Evolutionary conservation across 176 grass and related monocot genomes (phyloP).

Genomic region (Saccharum officinarum): DNA sequence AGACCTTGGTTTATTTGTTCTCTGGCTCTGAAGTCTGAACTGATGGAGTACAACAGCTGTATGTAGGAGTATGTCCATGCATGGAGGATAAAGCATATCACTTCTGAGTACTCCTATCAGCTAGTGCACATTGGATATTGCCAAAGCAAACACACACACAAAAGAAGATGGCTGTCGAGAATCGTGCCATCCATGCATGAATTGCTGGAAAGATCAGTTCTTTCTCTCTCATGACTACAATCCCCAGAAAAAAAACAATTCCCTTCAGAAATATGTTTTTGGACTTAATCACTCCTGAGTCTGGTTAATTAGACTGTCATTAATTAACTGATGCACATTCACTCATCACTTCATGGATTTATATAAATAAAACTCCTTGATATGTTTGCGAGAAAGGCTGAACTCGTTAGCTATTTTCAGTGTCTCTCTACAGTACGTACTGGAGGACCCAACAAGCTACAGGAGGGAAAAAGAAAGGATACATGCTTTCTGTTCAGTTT

Average conservation of each 20-base stretch:
- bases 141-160: background rate
- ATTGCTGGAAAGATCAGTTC: background rate
- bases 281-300: background rate
- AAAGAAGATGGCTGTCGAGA: background rate
- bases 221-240: background rate
- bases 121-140: background rate
- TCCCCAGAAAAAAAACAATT: background rate
- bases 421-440: background rate
- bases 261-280: background rate
- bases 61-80: background rate
- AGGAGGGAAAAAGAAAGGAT: background rate
- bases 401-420: background rate
- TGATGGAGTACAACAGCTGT: slow-evolving; percentile 2
- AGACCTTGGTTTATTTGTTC: slow-evolving; percentile 25
- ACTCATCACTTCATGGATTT: background rate
- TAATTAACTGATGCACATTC: background rate
- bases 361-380: too few relatives aligned
- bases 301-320: background rate
- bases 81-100: too few relatives aligned
- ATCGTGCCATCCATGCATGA: slow-evolving; percentile 21
- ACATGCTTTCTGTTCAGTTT: background rate
- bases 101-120: too few relatives aligned
- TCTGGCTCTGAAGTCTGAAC: background rate
- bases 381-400: background rate
- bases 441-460: background rate